Evolutionary conservation across 306 rosid genomes (phyloP).

Genomic region (Vicia sativa): DNA sequence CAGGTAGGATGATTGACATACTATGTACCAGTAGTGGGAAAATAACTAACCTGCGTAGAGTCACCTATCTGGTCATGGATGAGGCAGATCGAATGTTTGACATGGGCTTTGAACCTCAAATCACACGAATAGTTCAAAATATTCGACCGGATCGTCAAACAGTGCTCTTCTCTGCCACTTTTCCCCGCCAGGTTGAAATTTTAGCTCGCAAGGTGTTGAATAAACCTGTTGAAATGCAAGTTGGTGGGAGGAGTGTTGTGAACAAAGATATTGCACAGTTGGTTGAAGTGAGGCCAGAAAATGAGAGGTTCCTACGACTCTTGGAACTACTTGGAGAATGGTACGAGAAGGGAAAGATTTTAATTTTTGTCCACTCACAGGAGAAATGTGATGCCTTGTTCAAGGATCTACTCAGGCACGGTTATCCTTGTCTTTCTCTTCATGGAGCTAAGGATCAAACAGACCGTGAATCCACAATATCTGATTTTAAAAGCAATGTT

Average conservation of each 20-base stretch:
- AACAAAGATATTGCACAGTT: conserved; percentile 84
- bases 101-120: conserved; percentile 99
- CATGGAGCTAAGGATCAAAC: conserved; percentile 95
- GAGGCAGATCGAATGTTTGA: conserved; percentile 99
- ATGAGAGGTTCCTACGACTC: conserved; percentile 79
- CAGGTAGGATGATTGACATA: conserved; percentile 98
- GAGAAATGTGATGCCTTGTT: conserved; percentile 88
- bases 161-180: conserved; percentile 90
- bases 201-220: conserved; percentile 81
- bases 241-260: conserved; percentile 98
- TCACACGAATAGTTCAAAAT: conserved; percentile 90
- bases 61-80: conserved; percentile 90
- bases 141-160: conserved; percentile 90
- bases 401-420: conserved; percentile 81
- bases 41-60: conserved; percentile 88
- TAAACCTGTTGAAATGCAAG: conserved; percentile 90
- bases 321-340: conserved; percentile 89
- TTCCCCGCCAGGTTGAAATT: conserved; percentile 91
- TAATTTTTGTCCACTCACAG: conserved; percentile 91
- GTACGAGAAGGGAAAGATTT: conserved; percentile 89
- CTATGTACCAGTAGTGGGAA: conserved; percentile 93
- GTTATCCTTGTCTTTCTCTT: conserved; percentile 91
- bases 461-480: conserved; percentile 89
- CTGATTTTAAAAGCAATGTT: conserved; percentile 86
- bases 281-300: conserved; percentile 85